Percentiles rank a stretch among this genome's conserved stretches.
phyloP scores from a whole-genome alignment of 1,284 basidiomycete genomes.

The Boletus putidus region DNA sequence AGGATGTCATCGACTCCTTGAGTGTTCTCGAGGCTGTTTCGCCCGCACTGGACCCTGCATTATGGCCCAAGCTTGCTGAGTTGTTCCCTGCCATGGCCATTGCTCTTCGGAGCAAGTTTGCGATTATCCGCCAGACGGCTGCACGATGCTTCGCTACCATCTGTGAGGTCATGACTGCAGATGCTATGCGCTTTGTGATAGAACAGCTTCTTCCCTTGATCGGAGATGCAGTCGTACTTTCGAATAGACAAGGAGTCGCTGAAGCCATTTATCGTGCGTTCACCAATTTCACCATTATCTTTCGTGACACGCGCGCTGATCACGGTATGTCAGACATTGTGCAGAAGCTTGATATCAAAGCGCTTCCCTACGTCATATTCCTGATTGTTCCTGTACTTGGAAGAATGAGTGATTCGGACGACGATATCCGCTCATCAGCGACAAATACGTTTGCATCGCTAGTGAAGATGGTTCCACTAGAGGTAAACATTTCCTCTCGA shows the following conservation, averaged over 20 bases:
- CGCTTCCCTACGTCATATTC: constrained; percentile 96
- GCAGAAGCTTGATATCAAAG: constrained; percentile 89
- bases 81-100: constrained; percentile 77
- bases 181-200: constrained; percentile 88
- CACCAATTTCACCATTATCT: constrained; percentile 2
- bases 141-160: constrained; percentile 87
- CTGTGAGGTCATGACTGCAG: constrained; percentile 81
- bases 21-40: constrained; percentile 86
- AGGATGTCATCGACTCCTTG: constrained; percentile 91
- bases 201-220: constrained; percentile 85
- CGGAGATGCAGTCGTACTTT: constrained; percentile 74
- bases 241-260: constrained; percentile 86
- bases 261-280: constrained; percentile 88
- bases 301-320: constrained; percentile 10
- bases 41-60: constrained; percentile 69
- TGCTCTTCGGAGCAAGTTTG: constrained; percentile 80
- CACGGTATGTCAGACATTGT: constrained; percentile 70
- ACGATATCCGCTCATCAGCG: constrained; percentile 87
- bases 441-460: constrained; percentile 97
- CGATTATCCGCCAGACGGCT: constrained; percentile 87
- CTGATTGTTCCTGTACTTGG: constrained; percentile 95
- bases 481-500: constrained; percentile 52
- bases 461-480: constrained; percentile 99
- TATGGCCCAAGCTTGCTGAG: constrained; percentile 69
- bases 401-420: constrained; percentile 95